Percentiles rank a stretch among this genome's conserved stretches.
These are phyloP conservation scores for Hordeum marinum DNA, from an alignment of 176 grass and related monocot genomes.

Conservation along the genomic window DNA sequence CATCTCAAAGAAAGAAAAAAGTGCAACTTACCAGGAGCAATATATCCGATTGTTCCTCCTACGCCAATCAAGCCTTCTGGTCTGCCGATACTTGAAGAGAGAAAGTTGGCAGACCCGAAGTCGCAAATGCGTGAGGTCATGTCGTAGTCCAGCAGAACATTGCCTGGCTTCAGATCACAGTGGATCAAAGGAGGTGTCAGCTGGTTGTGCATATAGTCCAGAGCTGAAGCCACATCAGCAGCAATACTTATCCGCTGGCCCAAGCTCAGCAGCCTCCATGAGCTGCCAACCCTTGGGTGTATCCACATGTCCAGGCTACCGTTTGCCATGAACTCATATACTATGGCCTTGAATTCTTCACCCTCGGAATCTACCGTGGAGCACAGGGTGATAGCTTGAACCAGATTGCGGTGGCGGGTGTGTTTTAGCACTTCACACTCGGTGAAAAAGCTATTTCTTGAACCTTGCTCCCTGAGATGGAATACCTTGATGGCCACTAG, in stretches of 20 bases:
- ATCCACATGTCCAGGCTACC: conserved; percentile 26
- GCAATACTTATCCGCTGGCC: conserved; percentile 6
- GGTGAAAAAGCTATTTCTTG: neutral
- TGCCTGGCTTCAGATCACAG: too few relatives aligned
- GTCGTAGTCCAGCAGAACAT: too few relatives aligned
- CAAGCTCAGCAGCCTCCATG: neutral
- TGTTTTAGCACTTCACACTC: conserved; percentile 5
- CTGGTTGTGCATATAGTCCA: conserved; percentile 34
- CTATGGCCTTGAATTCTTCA: conserved; percentile 31
- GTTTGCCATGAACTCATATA: conserved; percentile 30
- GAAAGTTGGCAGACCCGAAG: conserved; percentile 30
- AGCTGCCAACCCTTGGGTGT: neutral
- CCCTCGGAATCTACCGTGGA: conserved; percentile 14
- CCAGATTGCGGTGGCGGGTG: conserved; percentile 21
- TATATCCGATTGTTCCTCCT: conserved; percentile 34
- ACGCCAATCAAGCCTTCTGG: neutral
- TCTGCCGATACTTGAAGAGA: neutral
- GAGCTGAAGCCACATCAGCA: neutral
- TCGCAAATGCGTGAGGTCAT: conserved; percentile 3
- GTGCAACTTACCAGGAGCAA: conserved; percentile 17
- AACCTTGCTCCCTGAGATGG: neutral
- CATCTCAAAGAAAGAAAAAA: neutral
- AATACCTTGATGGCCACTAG: conserved; percentile 31
- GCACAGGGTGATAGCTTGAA: conserved; percentile 22
- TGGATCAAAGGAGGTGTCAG: too few relatives aligned